Conservation (phyloP, 192 early-diverging fungal species). For the Entomortierella lignicola region DNA sequence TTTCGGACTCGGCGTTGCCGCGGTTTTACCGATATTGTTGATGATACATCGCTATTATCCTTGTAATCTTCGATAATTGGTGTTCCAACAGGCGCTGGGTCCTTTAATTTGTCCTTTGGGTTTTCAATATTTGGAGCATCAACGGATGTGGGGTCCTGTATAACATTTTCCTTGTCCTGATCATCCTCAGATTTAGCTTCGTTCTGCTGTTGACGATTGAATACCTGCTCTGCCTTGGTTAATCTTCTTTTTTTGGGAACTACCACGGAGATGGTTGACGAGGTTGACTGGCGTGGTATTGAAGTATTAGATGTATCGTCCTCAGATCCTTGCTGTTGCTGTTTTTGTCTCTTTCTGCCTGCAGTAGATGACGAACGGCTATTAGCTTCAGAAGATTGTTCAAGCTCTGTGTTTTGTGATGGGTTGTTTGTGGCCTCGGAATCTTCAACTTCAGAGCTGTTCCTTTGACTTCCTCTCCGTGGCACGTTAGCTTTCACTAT, state of each 20-base stretch:
- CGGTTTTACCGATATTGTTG: background rate
- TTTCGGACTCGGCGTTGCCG: background rate
- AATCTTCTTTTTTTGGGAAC: slow-evolving; percentile 25
- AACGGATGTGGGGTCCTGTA: background rate
- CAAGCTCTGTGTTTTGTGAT: background rate
- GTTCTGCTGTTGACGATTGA: background rate
- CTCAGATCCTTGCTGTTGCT: background rate
- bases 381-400: background rate
- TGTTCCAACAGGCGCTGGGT: background rate
- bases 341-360: slow-evolving; percentile 6
- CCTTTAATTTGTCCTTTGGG: background rate
- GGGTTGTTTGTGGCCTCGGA: background rate
- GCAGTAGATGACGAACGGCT: background rate
- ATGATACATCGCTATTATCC: background rate
- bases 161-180: background rate
- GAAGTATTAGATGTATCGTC: too few relatives aligned
- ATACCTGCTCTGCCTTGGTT: background rate
- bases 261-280: background rate
- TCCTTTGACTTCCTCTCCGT: background rate
- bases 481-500: too few relatives aligned
- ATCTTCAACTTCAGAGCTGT: background rate
- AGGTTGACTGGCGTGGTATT: too few relatives aligned
- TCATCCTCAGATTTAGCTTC: background rate
- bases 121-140: background rate
- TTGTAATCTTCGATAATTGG: background rate